A percentile compares a stretch with the other conserved stretches of the same genome.
Conservation (phyloP, 164 flowering plant genomes). For the Chimonanthus praecox region DNA sequence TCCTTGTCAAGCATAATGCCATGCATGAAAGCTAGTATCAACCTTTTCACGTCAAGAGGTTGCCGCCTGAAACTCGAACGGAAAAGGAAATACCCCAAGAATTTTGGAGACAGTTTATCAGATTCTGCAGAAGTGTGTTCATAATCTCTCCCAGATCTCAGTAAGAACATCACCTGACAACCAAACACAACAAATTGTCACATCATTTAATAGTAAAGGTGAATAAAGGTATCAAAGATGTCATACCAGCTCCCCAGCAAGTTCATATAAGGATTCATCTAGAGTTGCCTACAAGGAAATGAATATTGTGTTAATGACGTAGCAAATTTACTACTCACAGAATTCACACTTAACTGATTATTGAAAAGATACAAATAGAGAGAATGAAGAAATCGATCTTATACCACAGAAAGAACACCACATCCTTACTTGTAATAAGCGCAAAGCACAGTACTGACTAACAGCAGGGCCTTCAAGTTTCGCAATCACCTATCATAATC, state of each 20-base stretch:
- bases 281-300: conserved; percentile 72
- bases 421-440: conserved; percentile 67
- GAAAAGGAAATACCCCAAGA: conserved; percentile 84
- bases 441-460: conserved; percentile 95
- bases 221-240: background rate
- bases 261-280: conserved; percentile 94
- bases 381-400: background rate
- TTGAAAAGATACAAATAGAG: background rate
- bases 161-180: conserved; percentile 84
- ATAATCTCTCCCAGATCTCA: conserved; percentile 93
- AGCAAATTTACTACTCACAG: background rate
- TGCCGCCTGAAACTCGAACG: conserved; percentile 61
- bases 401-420: background rate
- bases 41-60: conserved; percentile 69
- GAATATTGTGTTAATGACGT: conserved; percentile 8
- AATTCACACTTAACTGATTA: background rate
- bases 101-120: conserved; percentile 74
- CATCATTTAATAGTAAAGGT: background rate
- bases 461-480: conserved; percentile 98
- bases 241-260: conserved; percentile 98
- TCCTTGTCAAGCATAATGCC: background rate
- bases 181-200: conserved; percentile 4
- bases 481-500: conserved; percentile 74
- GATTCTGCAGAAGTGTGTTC: conserved; percentile 64
- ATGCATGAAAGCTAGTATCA: conserved; percentile 1